These are phyloP conservation scores for Aspergillus wentii DNA, from an alignment of 495 filamentous ascomycete species.

Conservation along the genomic window DNA sequence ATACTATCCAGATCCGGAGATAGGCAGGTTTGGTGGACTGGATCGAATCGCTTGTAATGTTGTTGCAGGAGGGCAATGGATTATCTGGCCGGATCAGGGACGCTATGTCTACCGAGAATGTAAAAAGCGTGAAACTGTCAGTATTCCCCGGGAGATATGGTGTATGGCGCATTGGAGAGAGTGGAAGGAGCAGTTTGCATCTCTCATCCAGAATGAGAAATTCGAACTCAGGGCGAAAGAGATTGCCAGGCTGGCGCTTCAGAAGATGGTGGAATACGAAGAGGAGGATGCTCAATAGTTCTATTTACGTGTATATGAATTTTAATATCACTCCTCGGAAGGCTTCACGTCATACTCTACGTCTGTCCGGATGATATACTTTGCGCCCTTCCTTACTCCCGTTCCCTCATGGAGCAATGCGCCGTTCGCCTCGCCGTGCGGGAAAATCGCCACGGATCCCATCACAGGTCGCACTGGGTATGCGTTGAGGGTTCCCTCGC, in stretches of 20 bases:
- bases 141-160: neutral
- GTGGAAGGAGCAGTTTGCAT: slow-evolving; percentile 4
- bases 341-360: slow-evolving; percentile 38
- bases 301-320: no score
- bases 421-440: slow-evolving; percentile 34
- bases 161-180: slow-evolving; percentile 1
- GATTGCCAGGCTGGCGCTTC: neutral
- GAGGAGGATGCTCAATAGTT: no score
- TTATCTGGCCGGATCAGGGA: neutral
- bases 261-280: slow-evolving; percentile 1
- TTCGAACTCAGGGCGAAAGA: neutral
- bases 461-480: slow-evolving; percentile 37
- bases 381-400: slow-evolving; percentile 31
- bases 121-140: neutral
- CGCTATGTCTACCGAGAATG: slow-evolving; percentile 1
- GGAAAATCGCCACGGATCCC: slow-evolving; percentile 36
- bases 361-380: slow-evolving; percentile 37
- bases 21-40: neutral
- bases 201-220: neutral
- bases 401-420: slow-evolving; percentile 36
- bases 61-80: neutral
- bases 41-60: neutral
- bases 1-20: neutral
- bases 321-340: slow-evolving; percentile 7
- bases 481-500: slow-evolving; percentile 32